These are phyloP conservation scores for Acorus calamus DNA, from an alignment of 106 monocot genomes.

Conservation along the genomic window DNA sequence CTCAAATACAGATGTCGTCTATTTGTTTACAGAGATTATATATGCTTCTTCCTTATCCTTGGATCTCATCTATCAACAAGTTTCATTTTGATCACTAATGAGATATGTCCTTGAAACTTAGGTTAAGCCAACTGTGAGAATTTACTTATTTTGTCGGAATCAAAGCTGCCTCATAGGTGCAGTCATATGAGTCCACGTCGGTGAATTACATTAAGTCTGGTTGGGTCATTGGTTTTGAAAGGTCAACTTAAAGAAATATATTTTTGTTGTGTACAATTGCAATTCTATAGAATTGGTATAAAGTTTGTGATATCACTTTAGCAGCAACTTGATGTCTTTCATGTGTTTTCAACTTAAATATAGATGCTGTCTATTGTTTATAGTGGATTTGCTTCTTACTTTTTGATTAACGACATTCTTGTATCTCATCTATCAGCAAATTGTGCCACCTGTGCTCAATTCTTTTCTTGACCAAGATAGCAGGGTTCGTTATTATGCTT, in stretches of 20 bases:
- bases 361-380: background rate
- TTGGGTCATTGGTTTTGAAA: no score
- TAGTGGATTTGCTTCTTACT: background rate
- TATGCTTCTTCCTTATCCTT: background rate
- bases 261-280: no score
- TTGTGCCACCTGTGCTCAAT: slow-evolving; percentile 84
- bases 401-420: background rate
- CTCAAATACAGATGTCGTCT: background rate
- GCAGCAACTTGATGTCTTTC: background rate
- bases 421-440: slow-evolving; percentile 37
- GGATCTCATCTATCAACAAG: background rate
- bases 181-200: no score
- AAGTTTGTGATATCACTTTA: no score
- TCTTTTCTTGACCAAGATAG: slow-evolving; percentile 88
- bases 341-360: background rate
- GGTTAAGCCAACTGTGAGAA: no score
- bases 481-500: slow-evolving; percentile 98
- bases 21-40: background rate
- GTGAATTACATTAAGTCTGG: no score
- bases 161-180: no score
- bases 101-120: no score
- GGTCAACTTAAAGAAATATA: no score
- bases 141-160: no score
- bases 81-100: no score
- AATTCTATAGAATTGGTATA: no score